phyloP scores from a whole-genome alignment of 345 rosid genomes.

The Moringa oleifera region DNA sequence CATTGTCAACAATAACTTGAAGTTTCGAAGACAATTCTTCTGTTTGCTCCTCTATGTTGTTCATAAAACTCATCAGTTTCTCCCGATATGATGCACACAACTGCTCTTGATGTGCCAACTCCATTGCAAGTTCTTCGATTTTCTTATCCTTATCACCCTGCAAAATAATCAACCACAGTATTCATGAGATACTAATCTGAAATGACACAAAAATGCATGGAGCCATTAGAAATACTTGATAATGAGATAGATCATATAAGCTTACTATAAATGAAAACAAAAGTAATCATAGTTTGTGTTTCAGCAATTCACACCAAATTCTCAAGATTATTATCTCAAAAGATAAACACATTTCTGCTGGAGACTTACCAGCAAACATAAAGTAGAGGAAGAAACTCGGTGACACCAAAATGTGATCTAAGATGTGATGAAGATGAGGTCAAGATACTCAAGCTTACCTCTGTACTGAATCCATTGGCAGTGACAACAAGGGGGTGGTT shows the following conservation, averaged over 20 bases:
- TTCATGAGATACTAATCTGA: background rate
- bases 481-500: constrained; percentile 61
- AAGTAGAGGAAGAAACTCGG: constrained; percentile 3
- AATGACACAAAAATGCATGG: background rate
- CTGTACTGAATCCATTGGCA: constrained; percentile 37
- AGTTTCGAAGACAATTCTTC: constrained; percentile 57
- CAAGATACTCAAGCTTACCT: constrained; percentile 31
- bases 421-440: background rate
- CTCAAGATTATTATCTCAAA: background rate
- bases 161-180: constrained; percentile 4
- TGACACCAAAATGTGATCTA: background rate
- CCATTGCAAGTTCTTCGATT: constrained; percentile 53
- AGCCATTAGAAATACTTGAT: too few species aligned
- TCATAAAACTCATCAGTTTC: constrained; percentile 47
- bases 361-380: background rate
- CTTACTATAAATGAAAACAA: background rate
- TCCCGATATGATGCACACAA: constrained; percentile 46
- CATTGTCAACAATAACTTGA: constrained; percentile 42
- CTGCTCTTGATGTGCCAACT: constrained; percentile 52
- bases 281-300: background rate
- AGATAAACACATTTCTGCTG: background rate
- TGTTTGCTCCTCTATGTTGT: constrained; percentile 49
- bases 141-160: constrained; percentile 70
- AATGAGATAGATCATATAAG: background rate
- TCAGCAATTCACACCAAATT: background rate